Evolutionary conservation across 371 early-diverging fungal genomes (phyloP).

Genomic region (Rhizopus microsporus): DNA sequence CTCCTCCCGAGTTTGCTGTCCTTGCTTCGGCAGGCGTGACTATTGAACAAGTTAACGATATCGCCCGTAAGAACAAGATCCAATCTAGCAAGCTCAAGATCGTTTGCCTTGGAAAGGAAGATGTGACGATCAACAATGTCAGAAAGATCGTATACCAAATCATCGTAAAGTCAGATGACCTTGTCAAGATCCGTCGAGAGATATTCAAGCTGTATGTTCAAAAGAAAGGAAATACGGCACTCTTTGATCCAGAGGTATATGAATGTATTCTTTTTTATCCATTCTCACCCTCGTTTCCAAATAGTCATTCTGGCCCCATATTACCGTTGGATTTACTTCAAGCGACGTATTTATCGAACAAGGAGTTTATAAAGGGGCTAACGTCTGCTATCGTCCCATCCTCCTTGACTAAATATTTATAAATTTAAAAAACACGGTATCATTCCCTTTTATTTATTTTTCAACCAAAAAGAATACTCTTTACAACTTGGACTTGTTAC

Average conservation of each 20-base stretch:
- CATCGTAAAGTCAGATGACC: conserved; percentile 36
- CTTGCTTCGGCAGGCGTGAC: conserved; percentile 64
- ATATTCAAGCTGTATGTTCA: conserved; percentile 51
- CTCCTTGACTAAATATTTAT: neutral
- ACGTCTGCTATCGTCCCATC: conserved; percentile 61
- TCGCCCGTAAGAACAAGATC: conserved; percentile 57
- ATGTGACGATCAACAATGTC: conserved; percentile 30
- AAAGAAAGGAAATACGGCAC: conserved; percentile 61
- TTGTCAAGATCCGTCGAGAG: conserved; percentile 50
- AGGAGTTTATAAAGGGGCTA: conserved; percentile 74
- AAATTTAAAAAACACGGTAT: neutral
- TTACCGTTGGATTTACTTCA: conserved; percentile 69
- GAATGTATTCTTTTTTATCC: neutral
- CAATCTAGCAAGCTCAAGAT: conserved; percentile 58
- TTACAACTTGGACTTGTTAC: conserved; percentile 57
- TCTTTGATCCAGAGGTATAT: conserved; percentile 55
- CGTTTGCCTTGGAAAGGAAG: conserved; percentile 70
- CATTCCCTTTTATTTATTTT: neutral
- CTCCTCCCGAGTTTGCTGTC: conserved; percentile 72
- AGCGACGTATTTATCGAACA: conserved; percentile 70
- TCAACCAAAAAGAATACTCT: neutral
- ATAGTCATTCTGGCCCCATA: conserved; percentile 70
- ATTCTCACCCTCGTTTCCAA: neutral
- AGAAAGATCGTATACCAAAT: conserved; percentile 44
- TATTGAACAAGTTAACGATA: conserved; percentile 68